Evolutionary conservation across 441 rosid species (phyloP).

Genomic region (Omphalea diandra): DNA sequence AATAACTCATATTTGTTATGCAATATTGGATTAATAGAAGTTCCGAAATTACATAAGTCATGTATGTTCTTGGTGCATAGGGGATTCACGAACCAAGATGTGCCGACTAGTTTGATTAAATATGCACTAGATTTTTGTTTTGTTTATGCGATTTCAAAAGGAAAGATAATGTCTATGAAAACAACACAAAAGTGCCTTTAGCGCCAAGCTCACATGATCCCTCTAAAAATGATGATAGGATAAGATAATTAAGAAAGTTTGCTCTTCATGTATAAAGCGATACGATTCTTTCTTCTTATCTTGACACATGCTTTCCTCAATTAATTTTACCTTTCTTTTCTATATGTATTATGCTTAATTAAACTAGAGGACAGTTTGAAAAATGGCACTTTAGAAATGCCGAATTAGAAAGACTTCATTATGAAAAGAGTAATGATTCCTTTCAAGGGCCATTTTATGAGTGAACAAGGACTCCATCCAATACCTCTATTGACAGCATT

Average conservation of each 20-base stretch:
- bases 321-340: neutral
- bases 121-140: slow-evolving; percentile 68
- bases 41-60: neutral
- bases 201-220: slow-evolving; percentile 24
- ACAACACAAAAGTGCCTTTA: slow-evolving; percentile 44
- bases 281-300: no score
- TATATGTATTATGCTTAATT: neutral
- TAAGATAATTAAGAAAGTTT: slow-evolving; percentile 38
- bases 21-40: no score
- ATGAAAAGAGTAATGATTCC: slow-evolving; percentile 28
- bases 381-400: slow-evolving; percentile 34
- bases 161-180: slow-evolving; percentile 47
- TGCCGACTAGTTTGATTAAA: slow-evolving; percentile 46
- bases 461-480: slow-evolving; percentile 30
- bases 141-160: slow-evolving; percentile 65
- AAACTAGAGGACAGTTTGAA: slow-evolving; percentile 23
- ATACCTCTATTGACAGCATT: slow-evolving; percentile 38
- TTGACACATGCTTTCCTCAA: no score
- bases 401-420: slow-evolving; percentile 32
- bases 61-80: slow-evolving; percentile 22
- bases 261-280: neutral
- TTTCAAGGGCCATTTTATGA: slow-evolving; percentile 21
- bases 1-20: neutral
- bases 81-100: slow-evolving; percentile 50
- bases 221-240: slow-evolving; percentile 31